A percentile compares a stretch with the other conserved stretches of the same genome.
phyloP scores from a whole-genome alignment of 306 rosid genomes.

The Dalbergia oliveri region DNA sequence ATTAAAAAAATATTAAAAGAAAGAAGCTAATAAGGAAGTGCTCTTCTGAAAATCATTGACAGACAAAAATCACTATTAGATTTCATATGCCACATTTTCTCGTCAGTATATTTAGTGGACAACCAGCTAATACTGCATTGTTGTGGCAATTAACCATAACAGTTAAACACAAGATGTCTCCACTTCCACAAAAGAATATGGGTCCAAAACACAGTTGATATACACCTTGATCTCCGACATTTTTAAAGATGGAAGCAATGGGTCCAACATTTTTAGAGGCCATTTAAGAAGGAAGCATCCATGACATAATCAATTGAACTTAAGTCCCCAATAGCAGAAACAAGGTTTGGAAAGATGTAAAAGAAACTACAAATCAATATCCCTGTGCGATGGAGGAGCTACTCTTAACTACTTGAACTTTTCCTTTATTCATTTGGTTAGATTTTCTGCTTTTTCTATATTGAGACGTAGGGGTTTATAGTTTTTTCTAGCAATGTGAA shows the following conservation, averaged over 20 bases:
- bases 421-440: constrained; percentile 1
- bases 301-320: constrained; percentile 27
- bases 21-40: not conserved
- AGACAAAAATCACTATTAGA: not conserved
- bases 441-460: constrained; percentile 1
- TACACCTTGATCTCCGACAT: constrained; percentile 3
- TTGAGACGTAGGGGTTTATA: not conserved
- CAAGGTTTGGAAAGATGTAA: constrained; percentile 35
- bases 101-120: not conserved
- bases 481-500: not conserved
- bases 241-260: constrained; percentile 12
- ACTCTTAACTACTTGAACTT: constrained; percentile 21
- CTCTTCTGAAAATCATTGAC: not conserved
- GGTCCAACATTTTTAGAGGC: not conserved
- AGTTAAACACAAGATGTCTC: not conserved
- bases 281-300: constrained; percentile 30
- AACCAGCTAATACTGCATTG: not conserved
- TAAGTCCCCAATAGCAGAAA: constrained; percentile 33
- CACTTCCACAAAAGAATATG: constrained; percentile 17
- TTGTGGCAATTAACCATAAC: not conserved
- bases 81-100: constrained; percentile 1
- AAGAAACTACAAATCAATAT: not conserved
- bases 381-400: constrained; percentile 28
- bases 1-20: not conserved
- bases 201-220: not conserved